phyloP scores from a whole-genome alignment of 2,329 filamentous ascomycete species.

The Diplocarpon rosae region DNA sequence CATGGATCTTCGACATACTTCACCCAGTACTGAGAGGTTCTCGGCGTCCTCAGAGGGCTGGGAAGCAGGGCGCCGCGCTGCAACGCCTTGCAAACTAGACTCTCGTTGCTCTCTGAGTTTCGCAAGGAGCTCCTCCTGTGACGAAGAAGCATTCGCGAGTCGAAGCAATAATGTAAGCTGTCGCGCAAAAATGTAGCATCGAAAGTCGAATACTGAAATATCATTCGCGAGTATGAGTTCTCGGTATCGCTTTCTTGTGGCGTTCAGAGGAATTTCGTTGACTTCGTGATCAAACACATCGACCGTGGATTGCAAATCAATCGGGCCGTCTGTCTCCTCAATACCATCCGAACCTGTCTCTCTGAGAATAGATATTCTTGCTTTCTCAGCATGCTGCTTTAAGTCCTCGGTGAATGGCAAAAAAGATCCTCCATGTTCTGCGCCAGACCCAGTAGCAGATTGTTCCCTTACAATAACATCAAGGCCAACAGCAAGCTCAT shows the following conservation, averaged over 20 bases:
- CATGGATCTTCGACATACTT: constrained; percentile 72
- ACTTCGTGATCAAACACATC: constrained; percentile 28
- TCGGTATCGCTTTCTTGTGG: constrained; percentile 69
- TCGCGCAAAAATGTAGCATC: constrained; percentile 84
- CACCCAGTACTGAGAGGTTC: constrained; percentile 69
- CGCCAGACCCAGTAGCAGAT: constrained; percentile 42
- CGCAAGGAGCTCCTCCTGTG: constrained; percentile 48
- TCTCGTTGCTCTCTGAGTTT: constrained; percentile 54
- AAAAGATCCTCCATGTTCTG: constrained; percentile 62
- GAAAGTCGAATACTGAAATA: constrained; percentile 92
- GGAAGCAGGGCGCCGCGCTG: constrained; percentile 38
- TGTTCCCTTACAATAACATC: constrained; percentile 75
- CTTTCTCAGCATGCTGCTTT: constrained; percentile 44
- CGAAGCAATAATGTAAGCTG: constrained; percentile 75
- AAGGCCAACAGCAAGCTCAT: constrained; percentile 80
- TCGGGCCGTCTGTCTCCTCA: constrained; percentile 30
- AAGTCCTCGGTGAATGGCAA: constrained; percentile 64
- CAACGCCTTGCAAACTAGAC: constrained; percentile 44
- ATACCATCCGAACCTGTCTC: constrained; percentile 30
- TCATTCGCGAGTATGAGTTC: constrained; percentile 89
- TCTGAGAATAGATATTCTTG: constrained; percentile 33
- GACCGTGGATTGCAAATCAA: constrained; percentile 39
- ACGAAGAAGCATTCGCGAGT: constrained; percentile 63
- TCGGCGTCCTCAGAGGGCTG: constrained; percentile 50
- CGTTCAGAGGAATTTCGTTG: constrained; percentile 49